A percentile compares a stretch with the other conserved stretches of the same genome.
Evolutionary conservation across 495 filamentous ascomycete genomes (phyloP).

Genomic region (Mytilinidion resinicola): DNA sequence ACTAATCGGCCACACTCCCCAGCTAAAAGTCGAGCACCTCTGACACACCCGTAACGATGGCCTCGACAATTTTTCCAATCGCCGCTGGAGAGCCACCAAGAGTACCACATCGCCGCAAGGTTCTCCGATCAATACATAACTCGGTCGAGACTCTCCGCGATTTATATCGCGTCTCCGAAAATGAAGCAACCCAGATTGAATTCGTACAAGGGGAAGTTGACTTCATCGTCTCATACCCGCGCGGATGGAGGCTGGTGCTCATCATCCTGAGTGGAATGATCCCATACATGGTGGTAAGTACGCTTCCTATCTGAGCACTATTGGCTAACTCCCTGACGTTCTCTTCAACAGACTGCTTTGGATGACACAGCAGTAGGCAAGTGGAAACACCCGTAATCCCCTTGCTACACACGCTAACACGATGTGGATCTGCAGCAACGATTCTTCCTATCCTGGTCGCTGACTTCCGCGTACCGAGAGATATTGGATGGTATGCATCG

Average conservation of each 20-base stretch:
- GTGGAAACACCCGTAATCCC: background rate
- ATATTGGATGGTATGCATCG: background rate
- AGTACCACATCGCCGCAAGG: background rate
- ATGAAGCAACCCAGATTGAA: background rate
- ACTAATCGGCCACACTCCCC: background rate
- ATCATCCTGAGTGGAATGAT: background rate
- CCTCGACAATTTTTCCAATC: background rate
- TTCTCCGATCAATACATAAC: background rate
- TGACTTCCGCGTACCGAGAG: background rate
- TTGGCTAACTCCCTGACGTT: background rate
- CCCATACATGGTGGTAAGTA: background rate
- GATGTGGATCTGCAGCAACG: background rate
- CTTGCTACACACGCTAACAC: background rate
- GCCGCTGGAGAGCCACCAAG: background rate
- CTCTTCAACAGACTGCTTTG: background rate
- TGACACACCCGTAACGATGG: background rate
- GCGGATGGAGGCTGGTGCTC: background rate
- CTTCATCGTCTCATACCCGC: background rate
- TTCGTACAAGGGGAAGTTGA: background rate
- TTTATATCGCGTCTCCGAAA: background rate
- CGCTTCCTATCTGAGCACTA: background rate
- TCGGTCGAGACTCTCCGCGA: background rate
- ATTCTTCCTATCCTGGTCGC: background rate
- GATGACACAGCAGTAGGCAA: background rate
- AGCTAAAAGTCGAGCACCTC: background rate